phyloP scores from a whole-genome alignment of 2,329 filamentous ascomycete species.

The Lachnum nothofagi region DNA sequence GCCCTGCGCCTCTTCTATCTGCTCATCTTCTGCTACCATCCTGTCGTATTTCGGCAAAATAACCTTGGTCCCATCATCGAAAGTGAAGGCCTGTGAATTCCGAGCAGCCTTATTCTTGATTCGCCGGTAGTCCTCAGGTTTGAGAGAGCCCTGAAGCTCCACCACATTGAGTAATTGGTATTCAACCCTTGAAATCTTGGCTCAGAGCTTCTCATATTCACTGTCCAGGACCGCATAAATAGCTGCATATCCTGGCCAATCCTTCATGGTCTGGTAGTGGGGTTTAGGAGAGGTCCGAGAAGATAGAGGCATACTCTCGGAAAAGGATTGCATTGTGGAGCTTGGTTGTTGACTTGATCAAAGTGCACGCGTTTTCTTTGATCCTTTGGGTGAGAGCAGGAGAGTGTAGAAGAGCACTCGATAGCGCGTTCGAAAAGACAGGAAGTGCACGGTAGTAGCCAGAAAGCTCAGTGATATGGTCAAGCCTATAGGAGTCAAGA shows the following conservation, averaged over 20 bases:
- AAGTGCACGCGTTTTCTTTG: background rate
- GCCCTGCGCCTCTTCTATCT: too few species aligned
- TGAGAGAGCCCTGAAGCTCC: too few species aligned
- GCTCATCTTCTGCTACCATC: too few species aligned
- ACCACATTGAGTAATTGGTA: too few species aligned
- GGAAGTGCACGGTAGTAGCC: constrained; percentile 1
- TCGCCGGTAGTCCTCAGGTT: too few species aligned
- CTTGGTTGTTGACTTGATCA: background rate
- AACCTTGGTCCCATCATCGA: too few species aligned
- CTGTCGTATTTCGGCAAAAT: too few species aligned
- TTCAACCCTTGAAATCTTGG: too few species aligned
- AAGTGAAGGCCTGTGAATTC: too few species aligned
- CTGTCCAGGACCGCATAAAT: background rate
- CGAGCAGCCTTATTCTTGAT: too few species aligned
- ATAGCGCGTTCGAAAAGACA: background rate
- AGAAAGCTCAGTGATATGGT: background rate
- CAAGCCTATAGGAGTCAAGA: background rate
- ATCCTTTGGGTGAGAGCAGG: background rate
- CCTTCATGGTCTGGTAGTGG: background rate
- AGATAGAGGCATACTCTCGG: background rate
- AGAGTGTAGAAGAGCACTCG: background rate
- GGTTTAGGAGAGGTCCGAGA: background rate
- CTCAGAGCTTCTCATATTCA: background rate
- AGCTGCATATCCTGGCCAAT: background rate
- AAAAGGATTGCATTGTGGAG: background rate